Evolutionary conservation across 176 grass and related monocot genomes (phyloP).

Genomic region (Chrysopogon serrulatus): DNA sequence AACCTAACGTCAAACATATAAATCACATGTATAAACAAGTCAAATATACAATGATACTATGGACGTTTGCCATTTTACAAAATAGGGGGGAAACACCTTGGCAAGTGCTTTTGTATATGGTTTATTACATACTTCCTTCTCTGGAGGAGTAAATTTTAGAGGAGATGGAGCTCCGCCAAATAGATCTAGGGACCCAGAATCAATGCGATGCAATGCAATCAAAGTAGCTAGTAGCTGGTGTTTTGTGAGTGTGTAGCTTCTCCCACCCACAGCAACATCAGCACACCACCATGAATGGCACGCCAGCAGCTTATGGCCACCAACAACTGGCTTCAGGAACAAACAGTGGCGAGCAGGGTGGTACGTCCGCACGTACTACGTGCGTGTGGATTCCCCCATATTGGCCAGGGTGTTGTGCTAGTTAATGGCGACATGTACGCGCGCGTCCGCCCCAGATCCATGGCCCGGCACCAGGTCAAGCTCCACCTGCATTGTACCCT

Average conservation of each 20-base stretch:
- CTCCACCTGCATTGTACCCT: background rate
- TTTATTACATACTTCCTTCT: no score
- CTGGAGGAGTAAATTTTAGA: no score
- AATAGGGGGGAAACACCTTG: no score
- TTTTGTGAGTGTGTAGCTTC: background rate
- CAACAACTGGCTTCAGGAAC: background rate
- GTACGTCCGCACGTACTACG: background rate
- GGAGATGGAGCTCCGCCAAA: no score
- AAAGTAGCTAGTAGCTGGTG: background rate
- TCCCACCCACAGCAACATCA: background rate
- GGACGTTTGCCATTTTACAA: no score
- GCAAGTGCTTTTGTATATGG: no score
- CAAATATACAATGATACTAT: no score
- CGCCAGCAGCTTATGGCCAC: background rate
- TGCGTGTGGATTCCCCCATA: constrained; percentile 25
- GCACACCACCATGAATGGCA: background rate
- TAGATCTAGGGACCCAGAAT: no score
- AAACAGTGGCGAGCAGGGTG: background rate
- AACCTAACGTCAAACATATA: no score
- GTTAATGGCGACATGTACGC: background rate
- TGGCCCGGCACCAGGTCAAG: constrained; percentile 1
- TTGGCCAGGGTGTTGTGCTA: constrained; percentile 6
- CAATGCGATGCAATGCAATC: no score
- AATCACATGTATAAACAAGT: no score
- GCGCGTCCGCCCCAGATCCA: background rate